Evolutionary conservation across 1,284 basidiomycete species (phyloP).

Genomic region (Irpex sp.): DNA sequence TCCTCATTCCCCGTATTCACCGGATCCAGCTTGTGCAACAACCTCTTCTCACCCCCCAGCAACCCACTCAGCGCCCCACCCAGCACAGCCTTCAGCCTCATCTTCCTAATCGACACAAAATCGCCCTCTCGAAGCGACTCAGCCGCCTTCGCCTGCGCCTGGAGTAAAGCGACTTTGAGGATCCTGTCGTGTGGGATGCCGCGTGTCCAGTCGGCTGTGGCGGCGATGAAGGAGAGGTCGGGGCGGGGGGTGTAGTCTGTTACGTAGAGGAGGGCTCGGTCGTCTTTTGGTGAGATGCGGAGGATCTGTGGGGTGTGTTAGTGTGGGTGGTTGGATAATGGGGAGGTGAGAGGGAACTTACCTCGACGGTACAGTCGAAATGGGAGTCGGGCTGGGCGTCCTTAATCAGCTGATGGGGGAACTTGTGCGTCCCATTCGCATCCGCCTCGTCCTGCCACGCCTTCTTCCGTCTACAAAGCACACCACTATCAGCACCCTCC

Average conservation of each 20-base stretch:
- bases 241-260: conserved; percentile 64
- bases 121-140: conserved; percentile 38
- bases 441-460: conserved; percentile 37
- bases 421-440: conserved; percentile 26
- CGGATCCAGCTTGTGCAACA: conserved; percentile 46
- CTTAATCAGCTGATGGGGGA: conserved; percentile 43
- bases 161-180: conserved; percentile 48
- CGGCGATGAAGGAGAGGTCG: conserved; percentile 32
- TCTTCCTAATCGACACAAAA: conserved; percentile 46
- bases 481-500: too few species aligned
- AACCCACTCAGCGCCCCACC: conserved; percentile 36
- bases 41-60: conserved; percentile 52
- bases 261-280: conserved; percentile 44
- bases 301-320: conserved; percentile 42
- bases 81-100: conserved; percentile 40
- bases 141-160: conserved; percentile 43
- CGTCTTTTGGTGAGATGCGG: conserved; percentile 31
- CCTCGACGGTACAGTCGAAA: conserved; percentile 61
- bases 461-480: conserved; percentile 47
- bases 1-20: conserved; percentile 26
- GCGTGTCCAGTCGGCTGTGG: conserved; percentile 32
- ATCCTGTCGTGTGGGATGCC: conserved; percentile 43
- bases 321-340: too few species aligned
- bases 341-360: conserved; percentile 20
- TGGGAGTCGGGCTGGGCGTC: conserved; percentile 39